Conservation (phyloP, 2,329 filamentous ascomycete species). For the Ambrosiella cleistominuta region DNA sequence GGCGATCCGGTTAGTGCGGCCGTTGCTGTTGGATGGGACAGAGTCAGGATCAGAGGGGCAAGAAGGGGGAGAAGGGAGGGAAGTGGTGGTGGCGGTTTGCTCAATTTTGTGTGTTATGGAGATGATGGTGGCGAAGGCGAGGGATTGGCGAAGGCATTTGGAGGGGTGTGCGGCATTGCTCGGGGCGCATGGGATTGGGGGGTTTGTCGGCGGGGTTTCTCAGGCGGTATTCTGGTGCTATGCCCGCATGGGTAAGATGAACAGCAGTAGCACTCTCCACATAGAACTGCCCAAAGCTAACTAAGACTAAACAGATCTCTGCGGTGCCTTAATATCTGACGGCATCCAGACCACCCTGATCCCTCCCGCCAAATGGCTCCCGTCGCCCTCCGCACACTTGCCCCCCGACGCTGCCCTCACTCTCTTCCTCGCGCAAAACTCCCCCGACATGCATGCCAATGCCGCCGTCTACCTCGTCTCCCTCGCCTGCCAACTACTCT, state of each 20-base stretch:
- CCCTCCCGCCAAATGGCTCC: conserved; percentile 17
- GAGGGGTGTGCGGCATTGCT: conserved; percentile 41
- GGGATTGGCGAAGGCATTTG: conserved; percentile 37
- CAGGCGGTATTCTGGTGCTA: conserved; percentile 5
- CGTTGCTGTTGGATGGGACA: conserved; percentile 17
- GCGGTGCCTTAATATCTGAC: conserved; percentile 29
- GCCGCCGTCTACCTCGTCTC: conserved; percentile 40
- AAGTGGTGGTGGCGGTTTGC: conserved; percentile 22
- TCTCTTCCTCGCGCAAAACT: conserved; percentile 20
- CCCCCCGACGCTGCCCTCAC: not conserved
- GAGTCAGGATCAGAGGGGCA: conserved; percentile 6
- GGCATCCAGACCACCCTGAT: conserved; percentile 34
- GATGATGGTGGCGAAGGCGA: conserved; percentile 25
- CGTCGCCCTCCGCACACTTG: not conserved
- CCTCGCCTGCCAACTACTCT: conserved; percentile 32
- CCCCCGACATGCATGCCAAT: conserved; percentile 40
- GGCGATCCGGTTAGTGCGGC: conserved; percentile 27
- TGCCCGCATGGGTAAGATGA: conserved; percentile 13
- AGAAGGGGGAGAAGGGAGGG: conserved; percentile 5
- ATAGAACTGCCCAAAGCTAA: conserved; percentile 15
- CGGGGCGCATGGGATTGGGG: conserved; percentile 14
- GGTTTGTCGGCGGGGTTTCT: not conserved
- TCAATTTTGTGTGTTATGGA: conserved; percentile 25
- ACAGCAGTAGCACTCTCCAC: not conserved
- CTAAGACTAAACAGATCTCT: conserved; percentile 19